phyloP scores from a whole-genome alignment of 1,284 basidiomycete species.

The Wallemia mellicola region DNA sequence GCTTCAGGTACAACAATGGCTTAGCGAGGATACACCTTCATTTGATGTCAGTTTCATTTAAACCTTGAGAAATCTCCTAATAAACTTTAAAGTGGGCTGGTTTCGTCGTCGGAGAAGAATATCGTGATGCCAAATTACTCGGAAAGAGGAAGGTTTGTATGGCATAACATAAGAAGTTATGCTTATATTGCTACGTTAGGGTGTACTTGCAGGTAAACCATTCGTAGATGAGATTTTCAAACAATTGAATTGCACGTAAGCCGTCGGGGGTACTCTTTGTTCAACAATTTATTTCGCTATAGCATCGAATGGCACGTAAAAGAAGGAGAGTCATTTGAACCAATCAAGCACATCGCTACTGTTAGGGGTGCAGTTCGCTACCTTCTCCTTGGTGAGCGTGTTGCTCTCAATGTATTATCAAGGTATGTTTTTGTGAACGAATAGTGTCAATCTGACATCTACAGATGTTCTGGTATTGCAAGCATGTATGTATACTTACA shows the following conservation, averaged over 20 bases:
- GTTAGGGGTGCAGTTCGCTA: constrained; percentile 65
- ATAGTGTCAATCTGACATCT: no score
- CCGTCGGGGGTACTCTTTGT: constrained; percentile 7
- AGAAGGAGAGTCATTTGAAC: constrained; percentile 52
- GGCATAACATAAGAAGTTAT: neutral
- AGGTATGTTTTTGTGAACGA: no score
- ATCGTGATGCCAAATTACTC: constrained; percentile 57
- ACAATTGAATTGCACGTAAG: constrained; percentile 66
- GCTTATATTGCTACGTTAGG: constrained; percentile 15
- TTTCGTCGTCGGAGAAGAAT: constrained; percentile 75
- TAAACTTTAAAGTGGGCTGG: constrained; percentile 36
- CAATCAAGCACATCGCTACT: constrained; percentile 65
- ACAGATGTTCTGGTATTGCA: neutral
- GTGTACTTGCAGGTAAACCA: constrained; percentile 74
- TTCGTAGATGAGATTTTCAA: constrained; percentile 85
- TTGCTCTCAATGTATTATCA: constrained; percentile 78
- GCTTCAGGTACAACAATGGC: constrained; percentile 45
- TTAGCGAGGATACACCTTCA: constrained; percentile 76
- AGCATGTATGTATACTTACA: neutral
- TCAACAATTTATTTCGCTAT: constrained; percentile 2
- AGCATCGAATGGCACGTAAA: constrained; percentile 76
- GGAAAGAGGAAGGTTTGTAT: constrained; percentile 26
- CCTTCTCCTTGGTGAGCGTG: constrained; percentile 73
- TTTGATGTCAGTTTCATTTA: constrained; percentile 44
- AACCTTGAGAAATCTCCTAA: no score